Percentiles rank a stretch among this genome's conserved stretches.
Conservation (phyloP, 129 eudicot species). For the Flaveria robusta region DNA sequence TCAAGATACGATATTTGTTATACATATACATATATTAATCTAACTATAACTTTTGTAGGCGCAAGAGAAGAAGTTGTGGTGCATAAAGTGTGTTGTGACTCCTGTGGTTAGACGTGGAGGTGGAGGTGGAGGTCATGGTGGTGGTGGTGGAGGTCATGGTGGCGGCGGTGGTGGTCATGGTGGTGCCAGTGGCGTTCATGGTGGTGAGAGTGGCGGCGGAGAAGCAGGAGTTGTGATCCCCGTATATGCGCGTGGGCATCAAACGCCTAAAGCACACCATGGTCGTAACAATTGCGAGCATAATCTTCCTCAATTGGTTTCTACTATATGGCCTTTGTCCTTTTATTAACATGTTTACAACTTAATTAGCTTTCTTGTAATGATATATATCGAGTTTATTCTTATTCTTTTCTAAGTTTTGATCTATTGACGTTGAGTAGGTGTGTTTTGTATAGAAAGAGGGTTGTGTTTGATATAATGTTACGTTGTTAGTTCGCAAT, state of each 20-base stretch:
- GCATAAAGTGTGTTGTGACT: not conserved
- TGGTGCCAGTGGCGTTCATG: not conserved
- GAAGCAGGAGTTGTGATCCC: conserved; percentile 21
- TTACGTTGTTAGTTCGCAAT: not conserved
- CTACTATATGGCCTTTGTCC: conserved; percentile 12
- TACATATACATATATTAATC: not conserved
- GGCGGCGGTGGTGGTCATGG: not conserved
- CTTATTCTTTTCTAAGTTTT: not conserved
- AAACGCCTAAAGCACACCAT: not conserved
- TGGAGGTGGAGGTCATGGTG: conserved; percentile 21
- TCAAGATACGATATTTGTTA: not conserved
- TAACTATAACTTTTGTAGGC: conserved; percentile 1
- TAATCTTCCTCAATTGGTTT: conserved; percentile 12
- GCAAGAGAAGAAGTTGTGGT: not conserved
- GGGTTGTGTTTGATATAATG: not conserved
- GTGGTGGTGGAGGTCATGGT: not conserved
- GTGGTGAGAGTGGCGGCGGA: not conserved
- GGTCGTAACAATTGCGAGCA: conserved; percentile 12
- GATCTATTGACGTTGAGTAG: too few relatives aligned
- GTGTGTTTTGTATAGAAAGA: too few relatives aligned
- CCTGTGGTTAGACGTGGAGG: conserved; percentile 30
- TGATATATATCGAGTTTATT: not conserved
- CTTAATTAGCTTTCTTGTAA: not conserved
- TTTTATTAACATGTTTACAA: conserved; percentile 17
- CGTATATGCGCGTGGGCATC: conserved; percentile 26